Base-by-base conservation (phyloP, 2,329 filamentous ascomycete species). In the Lomentospora prolificans region DNA sequence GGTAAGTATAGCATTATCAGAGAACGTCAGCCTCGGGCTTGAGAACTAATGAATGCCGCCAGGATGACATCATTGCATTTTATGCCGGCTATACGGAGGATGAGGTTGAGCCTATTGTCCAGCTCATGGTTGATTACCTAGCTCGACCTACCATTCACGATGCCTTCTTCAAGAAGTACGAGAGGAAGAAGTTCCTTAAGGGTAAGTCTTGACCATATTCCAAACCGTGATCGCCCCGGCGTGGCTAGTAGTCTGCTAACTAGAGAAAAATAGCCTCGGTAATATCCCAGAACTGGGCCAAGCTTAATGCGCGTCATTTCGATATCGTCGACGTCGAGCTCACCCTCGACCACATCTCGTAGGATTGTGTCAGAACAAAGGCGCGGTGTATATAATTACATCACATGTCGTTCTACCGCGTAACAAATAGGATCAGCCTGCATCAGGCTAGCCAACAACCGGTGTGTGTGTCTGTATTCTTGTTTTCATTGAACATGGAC, bases 161-260 rank as follows among this genome's bases (percentile, higher is more conserved):
- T 69, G 95, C 94, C 36, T 96, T 99, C 79, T 97, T 96, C 80
- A 96, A 95, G 82, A 99, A 99, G 74, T 99, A 99, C 70, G 94
- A 94, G 57, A 95, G 90, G 82, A 99, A 97, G 79, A 96, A 96
- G 75, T 99, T 97, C 75, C 76, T 97, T 65, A 99, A 99, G 77
- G 91, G 92, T 96, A 84, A 74, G 80, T 64, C n/a, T 57, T 41
- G 2, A 12, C 10, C n/a, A n/a, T n/a, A n/a, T n/a, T n/a, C n/a
- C n/a, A n/a, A n/a, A n/a, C n/a, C n/a, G n/a, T n/a, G n/a, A n/a
- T n/a, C n/a, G n/a, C n/a, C n/a, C n/a, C n/a, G n/a, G n/a, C n/a
- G n/a, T n/a, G n/a, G n/a, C n/a, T n/a, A 33, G 7, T 33, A 17
- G 8, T 48, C 22, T 48, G 48, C 28, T 56, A 44, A 51, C 19